These are phyloP conservation scores for Theobroma cacao DNA, from an alignment of 345 rosid species.

Conservation along the genomic window DNA sequence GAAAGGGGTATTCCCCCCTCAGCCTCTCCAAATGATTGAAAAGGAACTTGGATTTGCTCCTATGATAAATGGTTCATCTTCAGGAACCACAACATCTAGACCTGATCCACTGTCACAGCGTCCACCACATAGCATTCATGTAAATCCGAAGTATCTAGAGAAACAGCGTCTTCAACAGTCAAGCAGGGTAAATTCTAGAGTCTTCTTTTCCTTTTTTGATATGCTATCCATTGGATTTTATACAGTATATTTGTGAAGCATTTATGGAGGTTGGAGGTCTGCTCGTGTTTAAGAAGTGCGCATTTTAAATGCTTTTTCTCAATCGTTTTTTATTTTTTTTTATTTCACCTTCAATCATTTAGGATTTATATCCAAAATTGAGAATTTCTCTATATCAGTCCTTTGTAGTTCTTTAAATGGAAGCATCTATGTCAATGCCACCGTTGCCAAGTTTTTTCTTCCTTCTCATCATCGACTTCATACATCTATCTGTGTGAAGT, in stretches of 20 bases:
- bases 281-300: neutral
- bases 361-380: neutral
- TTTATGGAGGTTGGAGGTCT: neutral
- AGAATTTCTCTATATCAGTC: neutral
- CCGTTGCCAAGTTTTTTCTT: neutral
- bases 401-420: neutral
- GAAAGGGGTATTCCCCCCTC: constrained; percentile 94
- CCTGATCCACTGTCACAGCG: constrained; percentile 68
- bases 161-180: constrained; percentile 93
- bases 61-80: constrained; percentile 62
- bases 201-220: neutral
- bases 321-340: neutral
- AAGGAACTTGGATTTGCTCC: constrained; percentile 85
- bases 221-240: neutral
- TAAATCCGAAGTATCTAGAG: constrained; percentile 95
- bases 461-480: neutral
- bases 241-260: neutral
- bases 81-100: constrained; percentile 52
- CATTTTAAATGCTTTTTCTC: neutral
- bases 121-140: constrained; percentile 89
- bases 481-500: neutral
- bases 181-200: constrained; percentile 49
- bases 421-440: neutral
- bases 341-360: neutral
- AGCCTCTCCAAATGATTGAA: constrained; percentile 73